Evolutionary conservation across 2,329 filamentous ascomycete species (phyloP), one percentile per base, ranked within the genome.

Genomic region (Clarireedia hainanense): DNA sequence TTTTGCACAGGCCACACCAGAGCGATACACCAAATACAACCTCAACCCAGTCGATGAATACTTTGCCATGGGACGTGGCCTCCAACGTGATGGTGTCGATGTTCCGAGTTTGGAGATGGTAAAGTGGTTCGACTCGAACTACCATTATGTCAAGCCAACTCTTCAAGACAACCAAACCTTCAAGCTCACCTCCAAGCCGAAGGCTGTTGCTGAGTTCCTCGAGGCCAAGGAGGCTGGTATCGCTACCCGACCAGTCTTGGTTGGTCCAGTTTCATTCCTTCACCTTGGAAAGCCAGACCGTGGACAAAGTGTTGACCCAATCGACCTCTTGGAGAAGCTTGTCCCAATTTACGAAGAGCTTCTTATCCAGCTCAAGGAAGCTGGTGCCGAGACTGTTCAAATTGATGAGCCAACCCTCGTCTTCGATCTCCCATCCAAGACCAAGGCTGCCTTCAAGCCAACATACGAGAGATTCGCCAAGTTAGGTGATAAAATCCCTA

Each of bases 51-150:
- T 99, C 73, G 94, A 99, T 78, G 86, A 95, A 79, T 97, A 96
- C 86, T 99, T 99, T 72, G 94, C 94, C 76, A 96, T 99, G 90
- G 94, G 94, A 71, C 89, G 94, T 86, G 94, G 94, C 72, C 91
- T 95, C 79, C 94, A 99, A 79, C 95, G 90, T 85, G 84, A 85
- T 71, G 84, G 89, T 74, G 81, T 97, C 68, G 94, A 99, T 75
- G 94, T 97, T 65, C 90, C 92, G 67, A 83, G 81, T 71, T 80
- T 96, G 76, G 94, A 99, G 83, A 99, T 99, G 94, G 94, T 99
- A 70, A 99, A 99, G 83, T 99, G 94, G 94, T 99, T 99, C 73
- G 94, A 99, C 83, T 96, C 91, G 65, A 99, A 99, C 88, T 99
- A 99, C 86, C 94, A 97, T 84, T 99, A 99, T 76, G 94, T 97